Evolutionary conservation across 2,329 filamentous ascomycete genomes (phyloP).

Genomic region (Davidsoniella neocaledoniae): DNA sequence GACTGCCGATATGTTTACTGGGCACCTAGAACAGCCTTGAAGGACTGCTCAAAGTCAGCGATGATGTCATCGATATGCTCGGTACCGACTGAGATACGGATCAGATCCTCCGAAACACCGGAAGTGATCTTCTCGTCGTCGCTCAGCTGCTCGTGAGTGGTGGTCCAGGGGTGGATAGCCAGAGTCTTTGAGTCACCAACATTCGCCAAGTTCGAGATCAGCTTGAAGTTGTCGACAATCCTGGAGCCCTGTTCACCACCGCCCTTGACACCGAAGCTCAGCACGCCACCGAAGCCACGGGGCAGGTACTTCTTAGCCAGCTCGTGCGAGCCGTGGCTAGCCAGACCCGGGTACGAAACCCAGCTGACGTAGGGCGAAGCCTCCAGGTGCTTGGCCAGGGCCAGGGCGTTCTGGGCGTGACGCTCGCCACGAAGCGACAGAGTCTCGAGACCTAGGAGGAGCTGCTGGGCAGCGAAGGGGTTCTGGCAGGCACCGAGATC

Average conservation of each 20-base stretch:
- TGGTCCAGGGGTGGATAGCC: slow-evolving; percentile 89
- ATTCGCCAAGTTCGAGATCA: slow-evolving; percentile 92
- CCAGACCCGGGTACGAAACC: slow-evolving; percentile 85
- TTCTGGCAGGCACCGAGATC: slow-evolving; percentile 72
- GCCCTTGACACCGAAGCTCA: slow-evolving; percentile 88
- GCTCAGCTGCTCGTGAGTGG: slow-evolving; percentile 81
- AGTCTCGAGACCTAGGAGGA: slow-evolving; percentile 79
- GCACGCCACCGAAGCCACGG: slow-evolving; percentile 72
- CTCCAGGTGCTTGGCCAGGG: slow-evolving; percentile 69
- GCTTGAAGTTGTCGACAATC: slow-evolving; percentile 84
- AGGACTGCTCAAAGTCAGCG: slow-evolving; percentile 84
- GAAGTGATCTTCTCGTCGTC: slow-evolving; percentile 66
- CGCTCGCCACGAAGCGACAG: slow-evolving; percentile 72
- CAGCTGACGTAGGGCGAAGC: slow-evolving; percentile 70
- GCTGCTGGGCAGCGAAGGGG: slow-evolving; percentile 84
- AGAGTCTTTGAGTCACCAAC: slow-evolving; percentile 91
- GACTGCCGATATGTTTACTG: not conserved
- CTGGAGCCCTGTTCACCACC: slow-evolving; percentile 67
- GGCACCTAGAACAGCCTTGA: slow-evolving; percentile 36
- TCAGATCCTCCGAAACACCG: slow-evolving; percentile 65
- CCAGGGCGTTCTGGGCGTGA: slow-evolving; percentile 69
- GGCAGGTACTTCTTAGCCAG: slow-evolving; percentile 75
- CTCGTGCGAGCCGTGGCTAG: slow-evolving; percentile 64
- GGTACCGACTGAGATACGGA: slow-evolving; percentile 86
- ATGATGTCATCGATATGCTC: slow-evolving; percentile 98